Conservation (phyloP, 768 basidiomycete species). For the Pisolithus microcarpus region DNA sequence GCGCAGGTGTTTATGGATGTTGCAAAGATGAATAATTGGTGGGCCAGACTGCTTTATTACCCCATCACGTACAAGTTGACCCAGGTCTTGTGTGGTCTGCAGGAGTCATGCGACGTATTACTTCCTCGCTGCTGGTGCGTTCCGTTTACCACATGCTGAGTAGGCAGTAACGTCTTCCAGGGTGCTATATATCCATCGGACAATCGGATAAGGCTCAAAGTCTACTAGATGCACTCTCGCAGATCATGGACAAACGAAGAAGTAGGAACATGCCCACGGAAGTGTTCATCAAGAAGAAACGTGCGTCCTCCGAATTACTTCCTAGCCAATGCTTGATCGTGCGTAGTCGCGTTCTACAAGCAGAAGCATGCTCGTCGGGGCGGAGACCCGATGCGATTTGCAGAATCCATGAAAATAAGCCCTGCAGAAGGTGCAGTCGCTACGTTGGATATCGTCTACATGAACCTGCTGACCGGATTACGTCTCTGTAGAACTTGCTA, state of each 20-base stretch:
- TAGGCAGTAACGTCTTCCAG: slow-evolving; percentile 20
- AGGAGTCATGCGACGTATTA: slow-evolving; percentile 79
- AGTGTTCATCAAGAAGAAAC: slow-evolving; percentile 68
- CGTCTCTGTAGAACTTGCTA: background rate
- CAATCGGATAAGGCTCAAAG: slow-evolving; percentile 50
- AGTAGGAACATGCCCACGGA: slow-evolving; percentile 72
- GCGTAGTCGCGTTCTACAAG: slow-evolving; percentile 65
- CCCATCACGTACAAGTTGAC: background rate
- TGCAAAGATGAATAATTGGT: slow-evolving; percentile 67
- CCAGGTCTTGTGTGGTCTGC: background rate
- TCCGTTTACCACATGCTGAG: background rate
- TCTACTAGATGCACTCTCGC: slow-evolving; percentile 55
- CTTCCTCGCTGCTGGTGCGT: slow-evolving; percentile 58
- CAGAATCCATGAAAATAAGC: slow-evolving; percentile 54
- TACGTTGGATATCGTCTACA: slow-evolving; percentile 8
- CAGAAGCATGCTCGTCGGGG: slow-evolving; percentile 54
- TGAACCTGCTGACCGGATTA: slow-evolving; percentile 2
- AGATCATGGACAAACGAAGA: slow-evolving; percentile 51
- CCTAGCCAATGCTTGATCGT: background rate
- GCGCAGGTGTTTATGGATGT: slow-evolving; percentile 60
- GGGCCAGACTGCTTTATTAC: slow-evolving; percentile 5
- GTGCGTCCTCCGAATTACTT: slow-evolving; percentile 26
- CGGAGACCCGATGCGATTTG: slow-evolving; percentile 45
- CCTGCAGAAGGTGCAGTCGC: slow-evolving; percentile 52
- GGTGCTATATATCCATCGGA: slow-evolving; percentile 56